A percentile compares a stretch with the other conserved stretches of the same genome.
phyloP scores from a whole-genome alignment of 2,329 filamentous ascomycete species.

The Exophiala oligosperma region DNA sequence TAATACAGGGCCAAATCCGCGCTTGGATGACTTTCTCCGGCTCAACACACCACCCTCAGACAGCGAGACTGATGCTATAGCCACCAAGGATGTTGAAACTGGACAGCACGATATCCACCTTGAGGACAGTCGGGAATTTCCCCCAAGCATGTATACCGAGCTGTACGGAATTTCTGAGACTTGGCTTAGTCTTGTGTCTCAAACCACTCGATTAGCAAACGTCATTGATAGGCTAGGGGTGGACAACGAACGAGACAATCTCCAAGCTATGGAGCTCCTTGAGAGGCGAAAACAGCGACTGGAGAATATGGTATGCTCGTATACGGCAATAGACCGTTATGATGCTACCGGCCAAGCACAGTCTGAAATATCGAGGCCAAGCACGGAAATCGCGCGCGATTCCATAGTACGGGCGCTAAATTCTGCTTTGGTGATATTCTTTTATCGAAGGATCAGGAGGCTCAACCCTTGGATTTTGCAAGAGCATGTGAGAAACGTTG shows the following conservation, averaged over 20 bases:
- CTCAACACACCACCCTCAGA: conserved; percentile 37
- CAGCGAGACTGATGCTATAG: conserved; percentile 41
- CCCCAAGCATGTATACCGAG: conserved; percentile 40
- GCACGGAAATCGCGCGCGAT: conserved; percentile 26
- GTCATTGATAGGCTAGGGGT: conserved; percentile 33
- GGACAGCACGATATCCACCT: conserved; percentile 43
- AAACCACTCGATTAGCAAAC: conserved; percentile 46
- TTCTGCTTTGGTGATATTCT: conserved; percentile 43
- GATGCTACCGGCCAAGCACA: background rate
- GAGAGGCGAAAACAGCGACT: conserved; percentile 33
- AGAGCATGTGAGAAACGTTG: conserved; percentile 39
- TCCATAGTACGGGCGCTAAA: conserved; percentile 43
- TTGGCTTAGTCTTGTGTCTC: conserved; percentile 46
- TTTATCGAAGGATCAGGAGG: conserved; percentile 43
- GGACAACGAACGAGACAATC: conserved; percentile 23
- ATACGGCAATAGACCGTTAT: conserved; percentile 24
- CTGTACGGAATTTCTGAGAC: conserved; percentile 47
- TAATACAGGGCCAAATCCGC: conserved; percentile 29
- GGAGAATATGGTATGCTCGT: conserved; percentile 39
- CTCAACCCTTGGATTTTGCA: conserved; percentile 42
- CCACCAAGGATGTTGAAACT: conserved; percentile 36
- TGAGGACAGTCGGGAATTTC: conserved; percentile 36
- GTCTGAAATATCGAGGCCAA: no score
- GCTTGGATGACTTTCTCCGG: conserved; percentile 43
- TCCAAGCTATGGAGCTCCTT: conserved; percentile 33